Conservation (phyloP, 2,329 filamentous ascomycete genomes). For the Clarireedia homoeocarpa region DNA sequence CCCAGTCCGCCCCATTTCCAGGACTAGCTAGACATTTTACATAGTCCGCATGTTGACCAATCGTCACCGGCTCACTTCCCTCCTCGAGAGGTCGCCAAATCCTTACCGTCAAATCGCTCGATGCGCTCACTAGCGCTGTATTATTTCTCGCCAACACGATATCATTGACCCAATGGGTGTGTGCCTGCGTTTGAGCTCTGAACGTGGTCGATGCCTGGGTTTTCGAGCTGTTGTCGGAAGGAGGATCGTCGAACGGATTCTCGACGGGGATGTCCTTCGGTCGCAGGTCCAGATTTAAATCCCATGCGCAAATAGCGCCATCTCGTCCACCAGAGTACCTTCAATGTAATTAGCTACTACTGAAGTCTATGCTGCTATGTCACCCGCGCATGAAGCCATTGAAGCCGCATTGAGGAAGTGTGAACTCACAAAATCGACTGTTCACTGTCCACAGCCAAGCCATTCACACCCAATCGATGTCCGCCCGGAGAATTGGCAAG, state of each 20-base stretch:
- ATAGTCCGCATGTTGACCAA: constrained; percentile 92
- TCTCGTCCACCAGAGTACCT: constrained; percentile 96
- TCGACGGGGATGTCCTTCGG: constrained; percentile 13
- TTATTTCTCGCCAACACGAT: constrained; percentile 59
- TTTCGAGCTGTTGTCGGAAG: constrained; percentile 29
- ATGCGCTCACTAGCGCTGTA: constrained; percentile 60
- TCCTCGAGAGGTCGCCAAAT: constrained; percentile 69
- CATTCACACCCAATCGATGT: constrained; percentile 91
- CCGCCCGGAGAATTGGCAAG: constrained; percentile 70
- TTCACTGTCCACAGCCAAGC: constrained; percentile 75
- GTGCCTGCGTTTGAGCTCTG: constrained; percentile 57
- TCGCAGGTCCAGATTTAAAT: constrained; percentile 65
- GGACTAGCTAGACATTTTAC: constrained; percentile 89
- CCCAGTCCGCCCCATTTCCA: constrained; percentile 65
- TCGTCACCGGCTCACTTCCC: constrained; percentile 60
- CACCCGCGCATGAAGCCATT: neutral
- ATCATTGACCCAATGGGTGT: constrained; percentile 75
- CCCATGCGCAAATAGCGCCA: constrained; percentile 93
- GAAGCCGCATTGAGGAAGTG: neutral
- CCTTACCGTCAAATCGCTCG: constrained; percentile 66
- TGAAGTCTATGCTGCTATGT: neutral
- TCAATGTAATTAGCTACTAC: constrained; percentile 1
- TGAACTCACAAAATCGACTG: constrained; percentile 70
- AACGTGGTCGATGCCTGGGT: constrained; percentile 46
- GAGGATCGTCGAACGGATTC: constrained; percentile 27